Evolutionary conservation across 345 rosid genomes (phyloP).

Genomic region (Bruguiera parviflora): DNA sequence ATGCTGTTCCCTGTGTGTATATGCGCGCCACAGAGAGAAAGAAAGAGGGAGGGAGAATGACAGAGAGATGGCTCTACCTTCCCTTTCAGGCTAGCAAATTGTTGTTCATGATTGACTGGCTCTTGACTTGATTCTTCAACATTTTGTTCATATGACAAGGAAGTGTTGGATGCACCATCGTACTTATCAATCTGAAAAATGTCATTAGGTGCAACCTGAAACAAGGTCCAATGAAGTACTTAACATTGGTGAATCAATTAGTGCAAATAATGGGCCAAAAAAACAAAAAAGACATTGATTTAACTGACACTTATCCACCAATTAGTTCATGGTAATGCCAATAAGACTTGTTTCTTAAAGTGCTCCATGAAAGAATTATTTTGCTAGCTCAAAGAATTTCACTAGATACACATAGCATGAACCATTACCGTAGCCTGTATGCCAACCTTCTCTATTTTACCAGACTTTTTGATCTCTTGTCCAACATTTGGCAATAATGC

Average conservation of each 20-base stretch:
- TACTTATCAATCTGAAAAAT: conserved; percentile 58
- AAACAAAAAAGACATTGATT: conserved; percentile 1
- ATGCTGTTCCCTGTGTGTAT: not conserved
- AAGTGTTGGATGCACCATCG: conserved; percentile 42
- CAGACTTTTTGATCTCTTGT: not conserved
- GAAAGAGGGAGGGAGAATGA: not conserved
- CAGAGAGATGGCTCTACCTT: conserved; percentile 41
- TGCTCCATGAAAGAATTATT: not conserved
- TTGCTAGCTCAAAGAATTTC: not conserved
- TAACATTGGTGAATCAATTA: conserved; percentile 8
- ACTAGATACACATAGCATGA: not conserved
- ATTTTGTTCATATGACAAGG: conserved; percentile 37
- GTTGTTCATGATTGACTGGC: conserved; percentile 30
- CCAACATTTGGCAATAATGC: not conserved
- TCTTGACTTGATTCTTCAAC: conserved; percentile 47
- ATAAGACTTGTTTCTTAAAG: not conserved
- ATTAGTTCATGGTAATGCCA: not conserved
- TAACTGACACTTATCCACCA: not conserved
- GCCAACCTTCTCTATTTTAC: not conserved
- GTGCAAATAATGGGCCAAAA: not conserved
- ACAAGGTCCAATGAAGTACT: conserved; percentile 18
- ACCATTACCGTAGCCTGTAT: not conserved
- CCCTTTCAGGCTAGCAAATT: conserved; percentile 37
- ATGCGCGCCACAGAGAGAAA: not conserved
- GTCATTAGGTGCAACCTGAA: conserved; percentile 79